phyloP scores from a whole-genome alignment of 441 rosid genomes.

The Gossypium gossypioides region DNA sequence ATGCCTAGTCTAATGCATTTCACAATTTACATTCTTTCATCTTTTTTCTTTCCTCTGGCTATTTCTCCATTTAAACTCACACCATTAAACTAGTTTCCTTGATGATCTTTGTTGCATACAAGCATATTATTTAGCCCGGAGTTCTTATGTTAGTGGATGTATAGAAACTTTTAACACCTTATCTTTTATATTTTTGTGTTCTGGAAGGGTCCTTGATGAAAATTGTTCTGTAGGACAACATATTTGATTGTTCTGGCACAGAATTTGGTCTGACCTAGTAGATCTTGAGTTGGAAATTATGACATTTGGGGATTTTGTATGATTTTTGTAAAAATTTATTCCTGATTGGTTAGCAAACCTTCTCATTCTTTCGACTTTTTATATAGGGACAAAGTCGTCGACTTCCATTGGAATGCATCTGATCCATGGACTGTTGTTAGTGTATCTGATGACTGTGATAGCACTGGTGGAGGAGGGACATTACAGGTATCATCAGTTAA shows the following conservation, averaged over 20 bases:
- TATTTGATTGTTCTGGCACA: background rate
- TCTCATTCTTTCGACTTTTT: background rate
- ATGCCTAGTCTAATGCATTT: background rate
- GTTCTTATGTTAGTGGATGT: too few relatives aligned
- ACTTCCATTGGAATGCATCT: conserved; percentile 83
- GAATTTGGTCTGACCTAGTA: background rate
- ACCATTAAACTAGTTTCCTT: background rate
- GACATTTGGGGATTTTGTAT: background rate
- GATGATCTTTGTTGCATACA: background rate
- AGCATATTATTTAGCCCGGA: background rate
- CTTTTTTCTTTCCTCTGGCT: background rate
- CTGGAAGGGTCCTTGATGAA: background rate
- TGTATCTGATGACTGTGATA: conserved; percentile 92
- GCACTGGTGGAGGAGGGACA: conserved; percentile 95
- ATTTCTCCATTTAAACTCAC: background rate
- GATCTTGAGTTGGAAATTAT: background rate
- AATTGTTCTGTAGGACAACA: background rate
- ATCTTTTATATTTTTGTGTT: background rate
- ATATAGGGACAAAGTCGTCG: conserved; percentile 89
- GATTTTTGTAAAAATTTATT: background rate
- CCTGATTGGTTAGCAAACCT: background rate
- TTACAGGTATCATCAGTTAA: conserved; percentile 46
- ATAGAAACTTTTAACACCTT: background rate
- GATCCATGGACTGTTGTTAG: conserved; percentile 98
- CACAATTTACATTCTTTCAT: background rate